Evolutionary conservation across 768 basidiomycete species (phyloP), one percentile per base, ranked within the genome.

Genomic region (Amanita inopinata): DNA sequence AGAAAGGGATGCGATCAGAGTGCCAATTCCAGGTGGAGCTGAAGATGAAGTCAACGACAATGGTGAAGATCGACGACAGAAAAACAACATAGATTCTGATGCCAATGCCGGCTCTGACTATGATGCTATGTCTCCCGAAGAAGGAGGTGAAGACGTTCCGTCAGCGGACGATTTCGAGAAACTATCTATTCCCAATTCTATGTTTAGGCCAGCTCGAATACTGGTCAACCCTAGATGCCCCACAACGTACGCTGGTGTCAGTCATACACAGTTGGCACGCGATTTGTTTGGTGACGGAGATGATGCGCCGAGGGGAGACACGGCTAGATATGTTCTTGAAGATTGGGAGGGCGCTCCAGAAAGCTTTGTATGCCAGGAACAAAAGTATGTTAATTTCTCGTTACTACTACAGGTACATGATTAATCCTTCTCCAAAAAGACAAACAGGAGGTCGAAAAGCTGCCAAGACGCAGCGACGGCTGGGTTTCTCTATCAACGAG

Each of bases 331-430:
- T 61, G 73, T 87, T 0, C 60, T 98, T 40, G 88, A 92, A 34
- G 90, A 96, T 56, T 98, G 93, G 93, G 84, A 90, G 42, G 87
- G 89, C 19, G 90, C 96, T 4, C 96, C 96, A 0, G 93, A 97
- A 58, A 90, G 85, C 49, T 99, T 96, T 61, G 93, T 97, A 4
- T 99, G 96, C 56, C 96, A 98, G 64, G 96, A 99, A 60, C 88
- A 90, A 60, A 74, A 73, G 85, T 85, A 42, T 36, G 76, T 56
- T 17, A n/a, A 48, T 14, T 17, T 27, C 15, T 30, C 14, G 20
- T 46, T 42, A n/a, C 33, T 45, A 34, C 7, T 35, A 33, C 25
- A 38, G 4, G 18, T 33, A 39, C 11, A 7, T 46, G 18, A 40
- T 51, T 19, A 50, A 34, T 33, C 34, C 31, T 34, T 28, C 1